A percentile compares a stretch with the other conserved stretches of the same genome.
Evolutionary conservation across 306 rosid species (phyloP).

Genomic region (Acacia melanoxylon): DNA sequence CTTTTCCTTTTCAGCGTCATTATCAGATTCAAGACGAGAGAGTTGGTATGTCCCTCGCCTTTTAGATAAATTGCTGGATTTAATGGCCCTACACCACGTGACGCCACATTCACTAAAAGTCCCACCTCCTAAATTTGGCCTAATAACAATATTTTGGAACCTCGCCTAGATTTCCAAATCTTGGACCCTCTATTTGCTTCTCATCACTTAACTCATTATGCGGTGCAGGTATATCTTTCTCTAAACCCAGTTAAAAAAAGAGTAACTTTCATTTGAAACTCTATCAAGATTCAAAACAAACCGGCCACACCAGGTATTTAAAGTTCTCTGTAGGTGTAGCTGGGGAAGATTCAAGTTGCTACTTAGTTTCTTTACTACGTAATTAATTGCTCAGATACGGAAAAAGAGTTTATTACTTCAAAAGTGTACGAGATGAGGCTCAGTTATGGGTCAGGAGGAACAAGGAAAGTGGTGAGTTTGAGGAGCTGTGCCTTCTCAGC

Average conservation of each 20-base stretch:
- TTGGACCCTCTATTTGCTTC: neutral
- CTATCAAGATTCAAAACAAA: neutral
- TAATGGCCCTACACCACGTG: conserved; percentile 35
- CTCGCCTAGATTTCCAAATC: neutral
- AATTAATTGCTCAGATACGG: neutral
- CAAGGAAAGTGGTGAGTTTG: neutral
- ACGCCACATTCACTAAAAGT: conserved; percentile 20
- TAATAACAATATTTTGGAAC: neutral
- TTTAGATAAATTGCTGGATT: conserved; percentile 6
- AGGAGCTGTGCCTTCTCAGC: too few species aligned
- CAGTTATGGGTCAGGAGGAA: neutral
- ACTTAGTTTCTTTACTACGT: neutral
- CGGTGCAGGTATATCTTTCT: too few species aligned
- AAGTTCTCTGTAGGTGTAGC: neutral
- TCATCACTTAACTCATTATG: neutral
- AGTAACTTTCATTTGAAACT: neutral
- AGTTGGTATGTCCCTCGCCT: conserved; percentile 14
- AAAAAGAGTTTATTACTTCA: neutral
- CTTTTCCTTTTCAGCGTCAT: conserved; percentile 30
- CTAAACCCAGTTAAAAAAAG: neutral
- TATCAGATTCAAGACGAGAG: conserved; percentile 26
- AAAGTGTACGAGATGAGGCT: neutral
- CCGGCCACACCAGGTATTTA: neutral
- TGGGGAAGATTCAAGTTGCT: neutral
- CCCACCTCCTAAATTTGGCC: conserved; percentile 6